Base-by-base conservation (phyloP, 805 yeast species). In the Nakazawaea populi region DNA sequence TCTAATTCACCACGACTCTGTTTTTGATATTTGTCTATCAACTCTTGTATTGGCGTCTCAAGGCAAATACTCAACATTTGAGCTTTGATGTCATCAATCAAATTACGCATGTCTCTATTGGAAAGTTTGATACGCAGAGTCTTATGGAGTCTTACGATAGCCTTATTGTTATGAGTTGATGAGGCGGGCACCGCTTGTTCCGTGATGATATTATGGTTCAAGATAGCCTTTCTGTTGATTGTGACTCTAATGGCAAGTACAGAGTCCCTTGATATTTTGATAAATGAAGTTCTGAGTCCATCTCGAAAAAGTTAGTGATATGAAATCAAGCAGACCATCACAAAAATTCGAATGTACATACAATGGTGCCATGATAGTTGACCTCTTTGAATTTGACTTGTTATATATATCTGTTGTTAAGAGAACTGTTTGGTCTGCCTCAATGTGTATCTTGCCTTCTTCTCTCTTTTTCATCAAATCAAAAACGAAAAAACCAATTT, bases 181-280 rank as follows among this genome's bases (percentile, higher is more conserved):
- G 44, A 14, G 14, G 37, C 46, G 31, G 51, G 52, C n/a, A 52
- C 35, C 6, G 43, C 44, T 24, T 48, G 51, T 31, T 52, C 49
- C 5, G 44, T n/a, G 8, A 52, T 27, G 1, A 51, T 9, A 43
- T 51, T 42, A 29, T 50, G 29, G 18, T 41, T 44, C 28, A 52
- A 29, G 5, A 52, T 52, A n/a, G 51, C 48, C 30, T 52, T 52
- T 5, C 54, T 28, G 31, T 48, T 52, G 30, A 52, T 31, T 9
- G 41, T 27, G 3, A 52, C 51, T 18, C 52, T 30, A 4, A 52
- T n/a, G 6, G 54, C 52, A 8, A 52, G 43, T 11, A 38, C 48
- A 6, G 38, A 36, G 29, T 42, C 42, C 6, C 35, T 35, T 8
- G 51, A 14, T 8, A 52, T 36, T 12, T 36, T 36, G 41, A 52